Evolutionary conservation across 1,139 yeast species (phyloP), one percentile per base, ranked within the genome.

Genomic region (Groenewaldozyma auringiensis): DNA sequence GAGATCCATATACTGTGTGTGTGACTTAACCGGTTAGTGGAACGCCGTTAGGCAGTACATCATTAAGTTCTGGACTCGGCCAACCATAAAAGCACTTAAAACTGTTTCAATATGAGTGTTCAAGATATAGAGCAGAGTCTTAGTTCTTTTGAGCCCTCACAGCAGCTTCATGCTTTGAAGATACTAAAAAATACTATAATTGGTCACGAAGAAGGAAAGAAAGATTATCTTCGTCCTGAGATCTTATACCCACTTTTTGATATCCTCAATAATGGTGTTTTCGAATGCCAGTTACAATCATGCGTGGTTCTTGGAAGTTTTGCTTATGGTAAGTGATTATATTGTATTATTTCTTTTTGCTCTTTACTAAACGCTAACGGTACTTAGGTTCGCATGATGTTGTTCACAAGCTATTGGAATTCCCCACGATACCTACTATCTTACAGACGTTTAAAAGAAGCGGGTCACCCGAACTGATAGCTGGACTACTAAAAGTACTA

Each of bases 121-220:
- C 11, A 17, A 29, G 34, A 25, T 21, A 4, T 38, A 14, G 35
- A 9, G 4, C 20, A 14, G 21, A 8, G 31, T 14, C 35, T 25
- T 11, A 29, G n/a, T 16, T 21, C 40, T 11, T 16, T 3, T 3
- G 40, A 20, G 6, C 36, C 36, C 29, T 20, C 40, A 21, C 21
- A 40, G 35, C 59, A 55, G 43, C 45, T 58, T 11, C 41, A 29
- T 3, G 62, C 56, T 13, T 52, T 65, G 34, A 46, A 53, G 41
- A 43, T 50, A 20, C 51, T 65, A 40, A 64, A 65, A 47, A 62
- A 63, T 48, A 51, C 59, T 9, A 50, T 64, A n/a, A 65, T 65
- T 33, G 69, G 69, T 16, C 68, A 65, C 43, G 55, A 58, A 36
- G 64, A 62, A 29, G 59, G 61, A 44, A 65, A 65, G 48, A 53